Evolutionary conservation across 2,329 filamentous ascomycete genomes (phyloP), one percentile per base, ranked within the genome.

Genomic region (Curvularia hawaiiensis): DNA sequence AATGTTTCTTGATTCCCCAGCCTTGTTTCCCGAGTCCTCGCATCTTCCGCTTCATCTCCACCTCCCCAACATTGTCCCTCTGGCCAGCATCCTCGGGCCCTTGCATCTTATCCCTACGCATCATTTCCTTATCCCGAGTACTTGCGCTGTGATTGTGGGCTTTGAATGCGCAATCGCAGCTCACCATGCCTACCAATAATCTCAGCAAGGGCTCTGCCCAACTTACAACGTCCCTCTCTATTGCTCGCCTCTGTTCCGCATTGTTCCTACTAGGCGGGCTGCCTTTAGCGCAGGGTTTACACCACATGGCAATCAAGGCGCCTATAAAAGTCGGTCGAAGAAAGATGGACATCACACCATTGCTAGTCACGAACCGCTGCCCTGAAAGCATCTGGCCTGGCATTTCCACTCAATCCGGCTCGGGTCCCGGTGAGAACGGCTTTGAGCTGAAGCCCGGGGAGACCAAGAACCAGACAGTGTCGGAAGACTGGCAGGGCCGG

Each of bases 401-500:
- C 10, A 85, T 95, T 58, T 83, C 84, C 14, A 92, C 90, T 0
- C 89, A 93, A 69, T 82, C 84, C 46, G 91, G 91, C 22, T 84
- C 83, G 14, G 88, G 88, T 0, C 89, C 90, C 7, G 81, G 82
- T 3, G 82, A 80, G 11, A 86, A 85, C 20, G 91, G 90, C 9
- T 95, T 94, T 70, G 82, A 86, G 68, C 82, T 94, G 35, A 70
- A 76, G 1, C 73, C 85, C 3, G 86, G 88, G 44, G 78, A 82
- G 33, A 86, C 82, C 52, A 84, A 76, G 59, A 83, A 83, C 41
- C 79, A 92, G 59, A 86, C 82, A 52, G 90, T 95, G 24, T 85
- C 87, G 11, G 79, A 84, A 49, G 85, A 91, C 64, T 96, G 91
- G 91, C 88, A 90, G 71, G 91, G 91, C 10, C 85, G 91, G 52